Evolutionary conservation across 352 stramenopile species (phyloP).

Genomic region (Phytophthora boehmeriae): DNA sequence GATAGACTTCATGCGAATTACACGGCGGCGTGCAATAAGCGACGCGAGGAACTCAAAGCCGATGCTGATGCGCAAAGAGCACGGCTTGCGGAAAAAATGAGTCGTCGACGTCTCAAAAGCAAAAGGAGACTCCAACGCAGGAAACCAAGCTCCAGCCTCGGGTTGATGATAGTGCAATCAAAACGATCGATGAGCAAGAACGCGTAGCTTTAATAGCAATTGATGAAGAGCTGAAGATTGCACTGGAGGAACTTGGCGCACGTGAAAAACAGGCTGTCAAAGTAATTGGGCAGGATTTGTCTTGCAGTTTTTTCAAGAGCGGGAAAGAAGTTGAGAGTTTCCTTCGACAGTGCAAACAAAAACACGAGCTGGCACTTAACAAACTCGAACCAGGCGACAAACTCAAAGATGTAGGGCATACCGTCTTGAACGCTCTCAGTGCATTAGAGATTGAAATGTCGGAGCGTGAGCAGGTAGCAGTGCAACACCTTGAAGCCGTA

Average conservation of each 20-base stretch:
- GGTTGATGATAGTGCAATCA: not conserved
- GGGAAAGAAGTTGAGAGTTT: conserved; percentile 23
- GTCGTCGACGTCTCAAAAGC: conserved; percentile 20
- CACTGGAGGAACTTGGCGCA: conserved; percentile 12
- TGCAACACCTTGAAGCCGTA: conserved; percentile 4
- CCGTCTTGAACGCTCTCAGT: conserved; percentile 12
- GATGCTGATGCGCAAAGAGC: conserved; percentile 29
- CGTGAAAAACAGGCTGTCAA: conserved; percentile 11
- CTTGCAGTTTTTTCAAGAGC: conserved; percentile 15
- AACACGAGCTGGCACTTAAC: conserved; percentile 21
- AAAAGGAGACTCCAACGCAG: not conserved
- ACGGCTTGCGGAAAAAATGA: conserved; percentile 27
- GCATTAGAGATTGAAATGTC: conserved; percentile 18
- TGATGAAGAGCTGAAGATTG: conserved; percentile 15
- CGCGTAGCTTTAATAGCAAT: conserved; percentile 12
- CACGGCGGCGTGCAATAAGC: conserved; percentile 12
- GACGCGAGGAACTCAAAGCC: conserved; percentile 31
- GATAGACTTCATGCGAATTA: conserved; percentile 34
- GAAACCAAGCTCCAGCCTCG: not conserved
- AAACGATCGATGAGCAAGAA: conserved; percentile 24
- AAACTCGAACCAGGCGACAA: conserved; percentile 20
- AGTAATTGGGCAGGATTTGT: conserved; percentile 16
- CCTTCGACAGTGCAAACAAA: conserved; percentile 23
- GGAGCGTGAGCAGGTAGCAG: conserved; percentile 3
- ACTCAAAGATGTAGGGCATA: not conserved